Conservation (phyloP, 768 basidiomycete species). For the Hortiboletus campestris region DNA sequence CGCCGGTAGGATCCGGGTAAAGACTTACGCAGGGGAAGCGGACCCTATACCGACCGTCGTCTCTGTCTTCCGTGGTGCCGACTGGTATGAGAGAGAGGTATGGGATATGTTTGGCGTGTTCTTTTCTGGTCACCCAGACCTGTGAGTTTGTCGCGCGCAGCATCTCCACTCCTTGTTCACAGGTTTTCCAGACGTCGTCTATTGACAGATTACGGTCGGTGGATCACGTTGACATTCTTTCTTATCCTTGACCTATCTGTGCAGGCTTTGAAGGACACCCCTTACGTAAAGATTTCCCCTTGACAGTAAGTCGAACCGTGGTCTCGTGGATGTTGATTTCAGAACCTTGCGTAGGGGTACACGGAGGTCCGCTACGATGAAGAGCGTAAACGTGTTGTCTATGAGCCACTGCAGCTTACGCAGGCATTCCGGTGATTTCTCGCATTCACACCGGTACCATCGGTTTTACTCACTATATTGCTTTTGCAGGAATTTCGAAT, state of each 20-base stretch:
- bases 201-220: conserved; percentile 91
- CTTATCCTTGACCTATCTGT: not conserved
- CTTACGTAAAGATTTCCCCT: conserved; percentile 95
- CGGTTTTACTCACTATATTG: not conserved
- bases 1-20: conserved; percentile 87
- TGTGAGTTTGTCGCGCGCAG: conserved; percentile 52
- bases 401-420: conserved; percentile 95
- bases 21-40: conserved; percentile 94
- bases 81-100: conserved; percentile 98
- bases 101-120: conserved; percentile 99
- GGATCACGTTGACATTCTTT: not conserved
- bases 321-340: not conserved
- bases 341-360: conserved; percentile 68
- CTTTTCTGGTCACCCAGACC: conserved; percentile 94
- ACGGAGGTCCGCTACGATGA: conserved; percentile 98
- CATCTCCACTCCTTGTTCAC: conserved; percentile 15
- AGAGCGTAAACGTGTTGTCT: conserved; percentile 94
- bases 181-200: conserved; percentile 73
- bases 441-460: not conserved
- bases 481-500: conserved; percentile 80
- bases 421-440: conserved; percentile 88
- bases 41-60: conserved; percentile 84
- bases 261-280: conserved; percentile 96
- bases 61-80: conserved; percentile 83
- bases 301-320: conserved; percentile 62